These are phyloP conservation scores for Solanum chiquidenum DNA, from an alignment of 257 asterid genomes.

Conservation along the genomic window DNA sequence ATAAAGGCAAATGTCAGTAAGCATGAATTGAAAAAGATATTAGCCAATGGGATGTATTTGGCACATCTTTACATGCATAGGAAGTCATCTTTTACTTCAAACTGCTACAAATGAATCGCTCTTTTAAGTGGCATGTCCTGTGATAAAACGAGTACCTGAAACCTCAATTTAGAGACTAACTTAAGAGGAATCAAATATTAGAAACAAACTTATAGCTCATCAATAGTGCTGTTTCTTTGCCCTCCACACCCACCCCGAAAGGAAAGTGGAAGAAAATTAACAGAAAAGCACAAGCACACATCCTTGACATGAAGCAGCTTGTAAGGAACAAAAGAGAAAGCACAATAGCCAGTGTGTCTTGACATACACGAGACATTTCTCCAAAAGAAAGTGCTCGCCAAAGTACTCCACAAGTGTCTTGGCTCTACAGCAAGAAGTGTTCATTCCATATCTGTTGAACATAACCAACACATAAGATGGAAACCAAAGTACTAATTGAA, in stretches of 20 bases:
- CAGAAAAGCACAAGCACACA: not conserved
- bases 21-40: not conserved
- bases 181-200: not conserved
- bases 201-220: not conserved
- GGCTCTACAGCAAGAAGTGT: conserved; percentile 51
- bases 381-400: conserved; percentile 56
- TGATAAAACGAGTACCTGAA: not conserved
- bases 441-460: conserved; percentile 60
- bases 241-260: not conserved
- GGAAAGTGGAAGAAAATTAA: not conserved
- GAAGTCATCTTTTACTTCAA: not conserved
- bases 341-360: not conserved
- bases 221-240: not conserved
- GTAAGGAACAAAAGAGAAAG: not conserved
- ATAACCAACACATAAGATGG: conserved; percentile 4
- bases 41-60: not conserved
- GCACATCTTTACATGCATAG: not conserved
- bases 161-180: not conserved
- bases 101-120: not conserved
- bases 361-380: conserved; percentile 55
- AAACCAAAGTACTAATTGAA: conserved; percentile 1
- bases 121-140: not conserved
- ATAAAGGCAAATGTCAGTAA: not conserved
- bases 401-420: conserved; percentile 69
- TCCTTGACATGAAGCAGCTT: not conserved